Base-by-base conservation (phyloP, 805 yeast genomes). In the Pichia membranifaciens region DNA sequence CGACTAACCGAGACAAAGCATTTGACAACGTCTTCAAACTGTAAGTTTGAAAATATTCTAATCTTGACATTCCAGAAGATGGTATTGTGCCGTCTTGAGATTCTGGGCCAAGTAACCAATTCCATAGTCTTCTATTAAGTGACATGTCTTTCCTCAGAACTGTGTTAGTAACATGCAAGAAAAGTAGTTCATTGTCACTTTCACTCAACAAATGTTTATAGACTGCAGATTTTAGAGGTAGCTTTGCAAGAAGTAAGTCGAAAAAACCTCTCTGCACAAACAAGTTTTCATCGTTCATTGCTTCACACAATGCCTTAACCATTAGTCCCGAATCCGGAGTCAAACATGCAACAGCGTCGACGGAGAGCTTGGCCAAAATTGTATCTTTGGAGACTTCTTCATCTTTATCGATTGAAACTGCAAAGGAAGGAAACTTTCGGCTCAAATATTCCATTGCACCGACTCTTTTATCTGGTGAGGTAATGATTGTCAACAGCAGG, bases 61-160 rank as follows among this genome's bases (percentile, higher is more conserved):
- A 62, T 47, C 81, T 63, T 7, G 36, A 33, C 20, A 17, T 15
- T 33, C 20, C 20, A 6, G 36, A 17, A n/a, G 36, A 6, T 9
- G 8, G 8, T 9, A 33, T 31, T 1, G 47, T 35, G 13, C 25
- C 45, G 8, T 54, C 58, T 2, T 13, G 4, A 3, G 52, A 18
- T n/a, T 46, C 51, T 1, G 96, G 93, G 0, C 98, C 97, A 25
- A 91, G 65, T 7, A 93, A 68, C 95, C 96, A 93, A 50, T 76
- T 82, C 96, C 98, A 90, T 18, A 93, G 72, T 57, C 99, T 75
- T 64, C 99, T 75, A 63, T 93, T 93, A 50, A 93, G 73, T 8
- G 97, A 88, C 96, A 93, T 88, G 64, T 93, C 99, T 55, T 82
- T 82, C 39, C 84, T 79, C 38, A 88, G 68, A 2, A 93, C 83